Evolutionary conservation across 495 filamentous ascomycete species (phyloP).

Genomic region (Hypoxylon intermedium): DNA sequence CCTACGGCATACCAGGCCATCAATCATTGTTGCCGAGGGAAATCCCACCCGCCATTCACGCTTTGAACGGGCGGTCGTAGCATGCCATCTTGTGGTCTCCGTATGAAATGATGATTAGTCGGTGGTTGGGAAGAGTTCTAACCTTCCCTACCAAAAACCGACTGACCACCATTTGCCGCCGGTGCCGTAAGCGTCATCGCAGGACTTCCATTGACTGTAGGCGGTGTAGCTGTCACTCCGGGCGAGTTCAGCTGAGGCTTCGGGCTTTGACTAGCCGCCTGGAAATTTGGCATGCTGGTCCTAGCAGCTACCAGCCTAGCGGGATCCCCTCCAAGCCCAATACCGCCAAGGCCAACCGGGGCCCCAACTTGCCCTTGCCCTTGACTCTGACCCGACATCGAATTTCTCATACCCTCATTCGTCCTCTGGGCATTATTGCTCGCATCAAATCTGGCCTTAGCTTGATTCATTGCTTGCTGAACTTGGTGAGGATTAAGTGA

Average conservation of each 20-base stretch:
- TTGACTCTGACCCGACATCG: conserved; percentile 33
- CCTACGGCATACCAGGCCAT: too few relatives aligned
- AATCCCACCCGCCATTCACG: too few relatives aligned
- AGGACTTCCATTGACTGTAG: conserved; percentile 30
- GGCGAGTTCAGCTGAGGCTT: conserved; percentile 29
- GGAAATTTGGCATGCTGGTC: conserved; percentile 32
- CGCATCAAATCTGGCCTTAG: conserved; percentile 52
- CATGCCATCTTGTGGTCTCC: not conserved
- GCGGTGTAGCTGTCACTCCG: conserved; percentile 5
- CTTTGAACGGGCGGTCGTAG: not conserved
- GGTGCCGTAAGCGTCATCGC: conserved; percentile 13
- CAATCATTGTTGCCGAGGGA: too few relatives aligned
- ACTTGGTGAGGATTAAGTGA: conserved; percentile 40
- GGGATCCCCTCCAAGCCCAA: conserved; percentile 40
- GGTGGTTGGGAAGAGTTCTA: conserved; percentile 29
- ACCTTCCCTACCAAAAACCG: conserved; percentile 27
- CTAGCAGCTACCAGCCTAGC: conserved; percentile 33
- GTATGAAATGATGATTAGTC: too few relatives aligned
- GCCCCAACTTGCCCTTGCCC: conserved; percentile 38
- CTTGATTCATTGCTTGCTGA: conserved; percentile 52
- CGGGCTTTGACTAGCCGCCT: conserved; percentile 27
- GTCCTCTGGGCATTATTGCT: conserved; percentile 44
- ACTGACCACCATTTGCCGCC: conserved; percentile 27
- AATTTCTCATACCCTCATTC: conserved; percentile 37
- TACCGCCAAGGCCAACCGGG: conserved; percentile 42